These are phyloP conservation scores for Rhynchospora tenuis DNA, from an alignment of 176 grass and related monocot genomes.

Conservation along the genomic window DNA sequence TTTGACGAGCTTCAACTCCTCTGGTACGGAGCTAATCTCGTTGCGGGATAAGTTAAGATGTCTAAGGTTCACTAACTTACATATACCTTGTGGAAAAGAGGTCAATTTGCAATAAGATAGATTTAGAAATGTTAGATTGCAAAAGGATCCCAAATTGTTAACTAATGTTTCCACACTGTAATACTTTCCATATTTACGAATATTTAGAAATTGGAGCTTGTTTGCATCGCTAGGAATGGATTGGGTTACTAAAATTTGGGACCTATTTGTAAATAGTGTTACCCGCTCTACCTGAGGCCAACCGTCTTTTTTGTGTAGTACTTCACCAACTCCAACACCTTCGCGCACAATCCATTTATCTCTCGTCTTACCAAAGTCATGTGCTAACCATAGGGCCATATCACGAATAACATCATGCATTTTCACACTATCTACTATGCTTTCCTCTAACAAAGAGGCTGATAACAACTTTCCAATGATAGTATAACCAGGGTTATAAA, in stretches of 20 bases:
- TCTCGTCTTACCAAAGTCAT: not conserved
- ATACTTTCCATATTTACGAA: not conserved
- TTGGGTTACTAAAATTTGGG: not conserved
- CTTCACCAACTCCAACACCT: not conserved
- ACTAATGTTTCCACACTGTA: not conserved
- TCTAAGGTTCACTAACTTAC: not conserved
- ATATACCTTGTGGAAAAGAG: not conserved
- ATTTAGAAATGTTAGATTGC: not conserved
- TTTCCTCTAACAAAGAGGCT: not conserved
- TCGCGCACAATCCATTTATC: conserved; percentile 7
- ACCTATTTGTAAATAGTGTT: not conserved
- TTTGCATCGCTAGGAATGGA: not conserved
- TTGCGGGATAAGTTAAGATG: not conserved
- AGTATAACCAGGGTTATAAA: not conserved
- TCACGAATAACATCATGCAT: conserved; percentile 25
- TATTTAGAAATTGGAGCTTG: not conserved
- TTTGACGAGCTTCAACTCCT: not conserved
- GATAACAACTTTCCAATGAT: not conserved
- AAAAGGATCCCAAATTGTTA: not conserved
- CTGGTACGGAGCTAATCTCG: not conserved
- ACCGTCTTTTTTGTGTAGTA: not conserved
- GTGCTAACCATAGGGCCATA: conserved; percentile 26
- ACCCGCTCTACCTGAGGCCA: not conserved
- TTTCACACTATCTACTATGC: not conserved
- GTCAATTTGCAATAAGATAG: not conserved